phyloP scores from a whole-genome alignment of 1,284 basidiomycete species.

The Rhizoctonia solani region DNA sequence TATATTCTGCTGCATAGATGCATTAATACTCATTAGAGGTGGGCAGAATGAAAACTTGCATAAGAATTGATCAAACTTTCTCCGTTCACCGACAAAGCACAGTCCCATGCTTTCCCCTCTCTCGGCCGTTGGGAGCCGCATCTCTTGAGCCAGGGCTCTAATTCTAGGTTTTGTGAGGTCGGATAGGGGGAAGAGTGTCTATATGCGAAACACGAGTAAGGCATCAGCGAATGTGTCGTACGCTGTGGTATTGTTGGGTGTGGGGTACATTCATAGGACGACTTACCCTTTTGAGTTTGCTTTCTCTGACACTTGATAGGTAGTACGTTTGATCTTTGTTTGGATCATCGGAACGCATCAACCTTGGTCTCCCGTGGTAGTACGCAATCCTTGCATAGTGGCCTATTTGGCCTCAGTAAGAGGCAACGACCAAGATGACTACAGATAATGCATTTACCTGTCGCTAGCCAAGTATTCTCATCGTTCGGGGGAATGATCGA shows the following conservation, averaged over 20 bases:
- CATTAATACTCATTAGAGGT: conserved; percentile 8
- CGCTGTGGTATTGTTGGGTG: not conserved
- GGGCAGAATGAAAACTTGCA: conserved; percentile 51
- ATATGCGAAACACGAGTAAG: conserved; percentile 39
- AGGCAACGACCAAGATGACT: not conserved
- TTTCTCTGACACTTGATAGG: conserved; percentile 75
- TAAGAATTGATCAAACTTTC: conserved; percentile 74
- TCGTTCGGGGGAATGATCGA: conserved; percentile 54
- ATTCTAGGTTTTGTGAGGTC: conserved; percentile 70
- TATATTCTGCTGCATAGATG: conserved; percentile 67
- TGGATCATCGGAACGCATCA: conserved; percentile 67
- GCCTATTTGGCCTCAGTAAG: conserved; percentile 52
- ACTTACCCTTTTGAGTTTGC: conserved; percentile 54
- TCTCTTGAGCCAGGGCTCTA: conserved; percentile 71
- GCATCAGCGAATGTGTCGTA: not conserved
- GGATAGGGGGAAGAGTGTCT: conserved; percentile 81
- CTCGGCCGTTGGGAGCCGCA: conserved; percentile 73
- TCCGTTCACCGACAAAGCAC: conserved; percentile 91
- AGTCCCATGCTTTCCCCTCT: conserved; percentile 92
- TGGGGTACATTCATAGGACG: too few relatives aligned
- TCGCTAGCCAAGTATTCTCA: conserved; percentile 69
- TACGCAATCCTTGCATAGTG: conserved; percentile 83
- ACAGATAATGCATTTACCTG: conserved; percentile 54
- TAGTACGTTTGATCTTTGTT: conserved; percentile 95
- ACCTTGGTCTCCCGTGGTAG: conserved; percentile 55